Conservation (phyloP, 2,329 filamentous ascomycete species). For the Metarhizium rileyi region DNA sequence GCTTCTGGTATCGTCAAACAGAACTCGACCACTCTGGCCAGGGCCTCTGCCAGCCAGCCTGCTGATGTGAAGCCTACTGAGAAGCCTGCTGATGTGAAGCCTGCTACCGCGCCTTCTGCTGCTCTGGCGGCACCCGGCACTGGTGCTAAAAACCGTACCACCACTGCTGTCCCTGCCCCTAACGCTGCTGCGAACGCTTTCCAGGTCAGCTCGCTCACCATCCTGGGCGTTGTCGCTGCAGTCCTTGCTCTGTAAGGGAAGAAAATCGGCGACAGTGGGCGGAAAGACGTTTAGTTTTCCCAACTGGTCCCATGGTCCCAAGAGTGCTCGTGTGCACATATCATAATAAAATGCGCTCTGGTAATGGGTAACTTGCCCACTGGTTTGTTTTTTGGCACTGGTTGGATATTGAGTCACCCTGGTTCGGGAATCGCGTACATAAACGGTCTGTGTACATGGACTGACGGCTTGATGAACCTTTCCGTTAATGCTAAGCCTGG, state of each 20-base stretch:
- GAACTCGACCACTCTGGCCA: conserved; percentile 9
- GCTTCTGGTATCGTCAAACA: too few relatives aligned
- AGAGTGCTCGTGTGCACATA: conserved; percentile 1
- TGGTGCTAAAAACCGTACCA: too few relatives aligned
- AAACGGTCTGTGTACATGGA: conserved; percentile 4
- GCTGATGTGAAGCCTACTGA: neutral
- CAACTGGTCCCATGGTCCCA: neutral
- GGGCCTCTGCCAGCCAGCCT: neutral
- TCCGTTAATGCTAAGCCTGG: neutral
- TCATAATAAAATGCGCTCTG: conserved; percentile 12
- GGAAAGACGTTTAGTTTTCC: neutral
- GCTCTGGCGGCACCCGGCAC: neutral
- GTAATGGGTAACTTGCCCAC: conserved; percentile 17
- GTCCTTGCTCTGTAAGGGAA: conserved; percentile 34
- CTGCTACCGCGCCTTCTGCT: neutral
- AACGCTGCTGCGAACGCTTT: conserved; percentile 17
- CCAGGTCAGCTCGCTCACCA: conserved; percentile 28
- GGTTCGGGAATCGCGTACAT: neutral
- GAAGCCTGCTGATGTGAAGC: too few relatives aligned
- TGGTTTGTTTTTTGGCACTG: conserved; percentile 19
- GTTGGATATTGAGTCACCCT: conserved; percentile 7
- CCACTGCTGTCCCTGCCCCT: neutral
- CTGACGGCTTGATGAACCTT: neutral
- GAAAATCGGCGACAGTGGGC: neutral
- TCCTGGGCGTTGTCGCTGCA: conserved; percentile 31